Conservation (phyloP, 257 asterid species). For the Nicotiana benthamiana region DNA sequence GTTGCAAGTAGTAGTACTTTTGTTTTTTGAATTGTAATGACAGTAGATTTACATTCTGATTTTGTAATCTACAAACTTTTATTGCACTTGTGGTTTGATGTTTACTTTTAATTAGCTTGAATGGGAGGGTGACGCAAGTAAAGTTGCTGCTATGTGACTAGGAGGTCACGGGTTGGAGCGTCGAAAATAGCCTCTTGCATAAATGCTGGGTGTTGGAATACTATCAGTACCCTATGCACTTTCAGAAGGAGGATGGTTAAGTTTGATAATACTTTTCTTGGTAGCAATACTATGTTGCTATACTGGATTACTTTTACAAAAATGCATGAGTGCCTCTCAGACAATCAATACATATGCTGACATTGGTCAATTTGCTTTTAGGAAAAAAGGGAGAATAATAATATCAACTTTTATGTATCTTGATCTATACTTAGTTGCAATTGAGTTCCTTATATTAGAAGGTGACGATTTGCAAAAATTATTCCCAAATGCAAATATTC, state of each 20-base stretch:
- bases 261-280: conserved; percentile 14
- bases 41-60: neutral
- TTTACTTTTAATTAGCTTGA: neutral
- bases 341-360: conserved; percentile 36
- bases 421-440: conserved; percentile 43
- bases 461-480: conserved; percentile 52
- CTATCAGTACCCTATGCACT: conserved; percentile 48
- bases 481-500: conserved; percentile 26
- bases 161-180: no score
- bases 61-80: neutral
- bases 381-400: conserved; percentile 30
- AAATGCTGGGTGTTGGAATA: conserved; percentile 1
- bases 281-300: conserved; percentile 32
- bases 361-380: conserved; percentile 44
- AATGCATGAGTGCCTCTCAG: conserved; percentile 36
- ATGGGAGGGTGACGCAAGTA: no score
- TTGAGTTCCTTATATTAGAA: conserved; percentile 49
- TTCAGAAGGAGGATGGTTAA: conserved; percentile 45
- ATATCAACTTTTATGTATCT: conserved; percentile 35
- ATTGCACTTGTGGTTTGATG: neutral
- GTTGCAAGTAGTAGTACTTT: neutral
- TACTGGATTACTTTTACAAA: conserved; percentile 39
- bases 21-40: neutral
- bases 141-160: no score
- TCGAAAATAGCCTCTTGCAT: no score